phyloP scores from a whole-genome alignment of 495 filamentous ascomycete species.

The Hypoxylon fuscum region DNA sequence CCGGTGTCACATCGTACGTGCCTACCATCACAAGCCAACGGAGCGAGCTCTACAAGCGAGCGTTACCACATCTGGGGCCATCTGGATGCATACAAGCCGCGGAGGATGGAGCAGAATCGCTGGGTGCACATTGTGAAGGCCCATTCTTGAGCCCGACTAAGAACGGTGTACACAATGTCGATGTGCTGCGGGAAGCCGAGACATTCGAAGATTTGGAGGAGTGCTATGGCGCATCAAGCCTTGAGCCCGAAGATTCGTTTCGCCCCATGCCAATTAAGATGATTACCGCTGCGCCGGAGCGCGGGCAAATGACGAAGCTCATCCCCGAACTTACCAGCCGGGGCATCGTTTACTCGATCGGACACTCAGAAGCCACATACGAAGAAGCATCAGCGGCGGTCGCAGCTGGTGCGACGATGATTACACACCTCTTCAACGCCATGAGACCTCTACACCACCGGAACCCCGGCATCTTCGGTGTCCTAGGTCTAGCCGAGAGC shows the following conservation, averaged over 20 bases:
- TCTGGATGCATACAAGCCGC: constrained; percentile 62
- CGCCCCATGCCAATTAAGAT: constrained; percentile 65
- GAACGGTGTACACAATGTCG: constrained; percentile 76
- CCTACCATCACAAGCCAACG: constrained; percentile 78
- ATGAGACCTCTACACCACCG: constrained; percentile 88
- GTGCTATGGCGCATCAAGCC: constrained; percentile 74
- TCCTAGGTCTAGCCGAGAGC: constrained; percentile 63
- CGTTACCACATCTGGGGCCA: constrained; percentile 76
- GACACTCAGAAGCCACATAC: constrained; percentile 84
- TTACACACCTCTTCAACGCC: constrained; percentile 91
- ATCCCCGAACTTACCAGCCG: constrained; percentile 67
- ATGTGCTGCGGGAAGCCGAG: constrained; percentile 66
- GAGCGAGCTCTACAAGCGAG: constrained; percentile 75
- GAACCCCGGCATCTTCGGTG: constrained; percentile 83
- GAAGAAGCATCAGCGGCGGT: constrained; percentile 74
- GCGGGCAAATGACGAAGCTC: constrained; percentile 66
- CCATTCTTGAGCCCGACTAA: constrained; percentile 78
- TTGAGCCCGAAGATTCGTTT: constrained; percentile 48
- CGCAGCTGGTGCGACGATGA: constrained; percentile 76
- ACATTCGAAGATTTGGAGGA: constrained; percentile 66
- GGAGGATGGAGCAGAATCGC: constrained; percentile 75
- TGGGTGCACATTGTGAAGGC: constrained; percentile 86
- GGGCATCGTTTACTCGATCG: constrained; percentile 77
- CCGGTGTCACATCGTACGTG: constrained; percentile 85
- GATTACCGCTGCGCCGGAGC: constrained; percentile 84